Conservation (phyloP, 2,329 filamentous ascomycete species). For the Pseudogymnoascus sp. region DNA sequence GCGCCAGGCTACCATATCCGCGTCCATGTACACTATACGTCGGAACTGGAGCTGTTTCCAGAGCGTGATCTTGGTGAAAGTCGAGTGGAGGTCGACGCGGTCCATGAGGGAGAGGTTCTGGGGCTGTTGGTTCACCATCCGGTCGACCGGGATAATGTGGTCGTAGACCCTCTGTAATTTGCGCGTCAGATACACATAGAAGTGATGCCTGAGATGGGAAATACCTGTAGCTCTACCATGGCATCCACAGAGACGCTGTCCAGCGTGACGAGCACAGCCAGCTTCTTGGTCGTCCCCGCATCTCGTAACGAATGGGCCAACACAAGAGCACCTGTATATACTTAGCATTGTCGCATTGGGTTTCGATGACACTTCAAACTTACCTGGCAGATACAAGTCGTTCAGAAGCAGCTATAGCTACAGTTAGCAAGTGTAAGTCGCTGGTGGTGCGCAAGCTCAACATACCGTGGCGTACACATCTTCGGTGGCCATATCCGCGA, state of each 20-base stretch:
- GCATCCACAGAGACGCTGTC: constrained; percentile 71
- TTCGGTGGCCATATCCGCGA: constrained; percentile 37
- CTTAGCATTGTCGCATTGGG: constrained; percentile 17
- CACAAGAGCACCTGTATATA: constrained; percentile 69
- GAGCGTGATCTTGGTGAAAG: constrained; percentile 93
- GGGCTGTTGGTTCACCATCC: constrained; percentile 67
- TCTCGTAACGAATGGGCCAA: constrained; percentile 92
- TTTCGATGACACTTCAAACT: constrained; percentile 22
- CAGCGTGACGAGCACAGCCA: constrained; percentile 75
- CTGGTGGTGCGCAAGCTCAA: constrained; percentile 12
- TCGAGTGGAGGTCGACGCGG: constrained; percentile 79
- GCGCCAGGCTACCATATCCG: constrained; percentile 83
- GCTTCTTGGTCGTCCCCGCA: constrained; percentile 75
- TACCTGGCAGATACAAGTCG: constrained; percentile 89
- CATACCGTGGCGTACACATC: constrained; percentile 60
- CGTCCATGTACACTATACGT: constrained; percentile 90
- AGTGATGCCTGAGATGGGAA: constrained; percentile 17
- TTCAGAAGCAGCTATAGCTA: constrained; percentile 72
- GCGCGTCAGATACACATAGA: constrained; percentile 14
- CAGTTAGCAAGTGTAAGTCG: constrained; percentile 11
- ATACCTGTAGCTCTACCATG: constrained; percentile 70
- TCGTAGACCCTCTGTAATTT: constrained; percentile 67
- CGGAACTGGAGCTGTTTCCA: constrained; percentile 88
- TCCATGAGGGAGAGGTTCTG: constrained; percentile 89
- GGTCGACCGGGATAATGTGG: constrained; percentile 76